Percentiles rank a stretch among this genome's conserved stretches.
These are phyloP conservation scores for Vicia villosa DNA, from an alignment of 306 rosid species.

Conservation along the genomic window DNA sequence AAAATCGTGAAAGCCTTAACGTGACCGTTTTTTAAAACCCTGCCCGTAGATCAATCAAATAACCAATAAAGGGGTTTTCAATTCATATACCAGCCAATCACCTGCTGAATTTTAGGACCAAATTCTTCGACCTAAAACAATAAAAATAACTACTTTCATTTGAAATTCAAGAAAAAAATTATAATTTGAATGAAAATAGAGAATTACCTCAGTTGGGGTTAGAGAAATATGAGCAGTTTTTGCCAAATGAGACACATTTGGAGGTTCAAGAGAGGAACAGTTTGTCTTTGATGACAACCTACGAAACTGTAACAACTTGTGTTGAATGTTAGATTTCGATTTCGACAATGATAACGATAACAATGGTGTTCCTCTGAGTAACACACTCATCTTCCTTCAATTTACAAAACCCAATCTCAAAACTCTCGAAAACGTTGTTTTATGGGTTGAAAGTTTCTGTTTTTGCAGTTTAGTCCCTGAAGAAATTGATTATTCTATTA, in stretches of 20 bases:
- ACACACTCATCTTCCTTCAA: slow-evolving; percentile 30
- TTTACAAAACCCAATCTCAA: background rate
- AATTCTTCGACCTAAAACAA: slow-evolving; percentile 64
- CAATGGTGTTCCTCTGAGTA: slow-evolving; percentile 36
- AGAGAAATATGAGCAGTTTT: slow-evolving; percentile 80
- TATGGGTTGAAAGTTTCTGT: background rate
- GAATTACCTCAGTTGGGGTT: slow-evolving; percentile 60
- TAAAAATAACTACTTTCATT: background rate
- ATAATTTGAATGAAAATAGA: background rate
- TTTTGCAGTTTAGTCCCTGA: slow-evolving; percentile 34
- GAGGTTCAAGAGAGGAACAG: slow-evolving; percentile 61
- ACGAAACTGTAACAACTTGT: slow-evolving; percentile 32
- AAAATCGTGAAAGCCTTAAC: too few relatives aligned
- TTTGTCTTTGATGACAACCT: slow-evolving; percentile 35
- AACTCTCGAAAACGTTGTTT: background rate
- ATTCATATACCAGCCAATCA: slow-evolving; percentile 66
- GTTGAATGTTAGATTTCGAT: background rate
- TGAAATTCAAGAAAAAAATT: background rate
- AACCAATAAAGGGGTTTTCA: background rate
- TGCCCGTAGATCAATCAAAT: background rate
- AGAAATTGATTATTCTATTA: background rate
- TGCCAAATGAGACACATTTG: slow-evolving; percentile 69
- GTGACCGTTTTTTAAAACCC: too few relatives aligned
- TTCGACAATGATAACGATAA: slow-evolving; percentile 9
- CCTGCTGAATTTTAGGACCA: slow-evolving; percentile 78